phyloP scores from a whole-genome alignment of 805 yeast genomes.

The Scheffersomyces coipomensis region DNA sequence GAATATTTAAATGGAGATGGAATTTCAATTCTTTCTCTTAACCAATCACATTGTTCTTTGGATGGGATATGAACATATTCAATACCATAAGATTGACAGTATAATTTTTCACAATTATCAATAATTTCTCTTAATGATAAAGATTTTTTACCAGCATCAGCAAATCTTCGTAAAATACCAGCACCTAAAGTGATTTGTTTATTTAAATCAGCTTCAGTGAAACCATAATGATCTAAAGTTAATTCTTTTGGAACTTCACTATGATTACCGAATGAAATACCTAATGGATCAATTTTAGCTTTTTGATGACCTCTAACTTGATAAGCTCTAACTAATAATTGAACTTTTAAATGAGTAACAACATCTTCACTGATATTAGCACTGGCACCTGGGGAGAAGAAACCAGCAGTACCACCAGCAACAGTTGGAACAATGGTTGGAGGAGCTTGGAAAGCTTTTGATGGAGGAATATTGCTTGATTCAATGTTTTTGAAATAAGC shows the following conservation, averaged over 20 bases:
- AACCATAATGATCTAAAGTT: slow-evolving; percentile 89
- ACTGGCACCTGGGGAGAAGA: slow-evolving; percentile 54
- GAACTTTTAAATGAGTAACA: slow-evolving; percentile 88
- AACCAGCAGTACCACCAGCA: slow-evolving; percentile 69
- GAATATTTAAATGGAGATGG: slow-evolving; percentile 82
- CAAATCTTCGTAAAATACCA: slow-evolving; percentile 93
- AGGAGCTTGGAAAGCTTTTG: slow-evolving; percentile 84
- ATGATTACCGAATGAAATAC: slow-evolving; percentile 79
- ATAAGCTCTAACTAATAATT: slow-evolving; percentile 94
- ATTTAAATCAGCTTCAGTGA: slow-evolving; percentile 81
- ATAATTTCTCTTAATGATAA: slow-evolving; percentile 79
- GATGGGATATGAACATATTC: slow-evolving; percentile 97
- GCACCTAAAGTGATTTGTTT: slow-evolving; percentile 91
- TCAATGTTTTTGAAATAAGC: slow-evolving; percentile 93
- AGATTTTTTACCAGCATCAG: slow-evolving; percentile 58
- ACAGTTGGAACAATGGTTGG: slow-evolving; percentile 86
- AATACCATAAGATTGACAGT: slow-evolving; percentile 86
- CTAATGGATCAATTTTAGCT: slow-evolving; percentile 95
- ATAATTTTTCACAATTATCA: slow-evolving; percentile 73
- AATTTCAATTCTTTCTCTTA: slow-evolving; percentile 93
- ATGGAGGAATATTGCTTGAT: slow-evolving; percentile 62
- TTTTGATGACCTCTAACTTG: slow-evolving; percentile 98
- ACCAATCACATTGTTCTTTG: slow-evolving; percentile 95
- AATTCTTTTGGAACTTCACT: slow-evolving; percentile 71
- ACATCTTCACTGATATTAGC: slow-evolving; percentile 58